Percentiles rank a stretch among this genome's conserved stretches.
Evolutionary conservation across 495 filamentous ascomycete genomes (phyloP).

Genomic region (Sabuloglossum arenarium): DNA sequence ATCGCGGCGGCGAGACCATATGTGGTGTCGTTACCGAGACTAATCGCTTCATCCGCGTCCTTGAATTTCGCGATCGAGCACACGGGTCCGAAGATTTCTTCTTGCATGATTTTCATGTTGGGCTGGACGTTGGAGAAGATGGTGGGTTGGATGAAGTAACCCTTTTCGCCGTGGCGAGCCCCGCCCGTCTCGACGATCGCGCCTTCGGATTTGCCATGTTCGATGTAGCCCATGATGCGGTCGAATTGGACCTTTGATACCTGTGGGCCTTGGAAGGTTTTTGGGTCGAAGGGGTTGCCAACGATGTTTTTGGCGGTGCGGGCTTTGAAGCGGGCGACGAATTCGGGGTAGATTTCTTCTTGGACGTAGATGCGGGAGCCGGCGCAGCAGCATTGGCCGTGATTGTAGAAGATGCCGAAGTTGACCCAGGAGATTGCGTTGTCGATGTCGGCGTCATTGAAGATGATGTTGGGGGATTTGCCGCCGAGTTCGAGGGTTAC

Average conservation of each 20-base stretch:
- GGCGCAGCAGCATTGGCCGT: constrained; percentile 96
- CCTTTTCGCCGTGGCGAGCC: constrained; percentile 69
- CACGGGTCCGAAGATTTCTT: constrained; percentile 97
- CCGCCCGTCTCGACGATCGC: constrained; percentile 74
- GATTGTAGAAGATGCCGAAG: constrained; percentile 98
- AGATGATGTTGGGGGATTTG: constrained; percentile 97
- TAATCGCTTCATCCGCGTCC: constrained; percentile 66
- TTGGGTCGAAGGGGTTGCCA: constrained; percentile 69
- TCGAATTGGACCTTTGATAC: constrained; percentile 90
- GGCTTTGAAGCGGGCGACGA: constrained; percentile 70
- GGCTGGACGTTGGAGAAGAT: constrained; percentile 78
- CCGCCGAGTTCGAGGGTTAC: constrained; percentile 96
- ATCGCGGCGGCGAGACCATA: constrained; percentile 85
- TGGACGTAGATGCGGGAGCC: constrained; percentile 93
- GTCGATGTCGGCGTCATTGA: constrained; percentile 88
- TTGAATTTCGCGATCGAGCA: constrained; percentile 88
- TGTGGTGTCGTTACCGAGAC: constrained; percentile 56
- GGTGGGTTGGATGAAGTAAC: constrained; percentile 96
- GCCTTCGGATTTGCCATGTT: constrained; percentile 69
- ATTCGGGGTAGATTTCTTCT: constrained; percentile 90
- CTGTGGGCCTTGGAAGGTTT: constrained; percentile 96
- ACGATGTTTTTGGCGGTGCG: constrained; percentile 66
- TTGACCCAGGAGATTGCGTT: constrained; percentile 96
- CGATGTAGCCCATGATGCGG: constrained; percentile 94
- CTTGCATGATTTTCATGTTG: constrained; percentile 96